Evolutionary conservation across 148 eudicot genomes (phyloP).

Genomic region (Amaranthus hypochondriacus): DNA sequence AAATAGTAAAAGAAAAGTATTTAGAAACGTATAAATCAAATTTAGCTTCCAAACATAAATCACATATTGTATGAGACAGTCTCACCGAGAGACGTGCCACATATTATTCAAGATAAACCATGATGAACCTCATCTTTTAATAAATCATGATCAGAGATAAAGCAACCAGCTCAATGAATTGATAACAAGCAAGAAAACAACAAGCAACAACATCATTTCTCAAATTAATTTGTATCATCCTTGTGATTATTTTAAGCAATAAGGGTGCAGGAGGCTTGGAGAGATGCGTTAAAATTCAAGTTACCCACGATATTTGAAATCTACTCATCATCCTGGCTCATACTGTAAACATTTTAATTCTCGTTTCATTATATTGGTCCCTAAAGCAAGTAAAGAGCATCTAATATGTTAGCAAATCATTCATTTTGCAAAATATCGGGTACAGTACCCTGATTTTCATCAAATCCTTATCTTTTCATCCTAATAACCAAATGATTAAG

Average conservation of each 20-base stretch:
- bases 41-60: too few relatives aligned
- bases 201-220: conserved; percentile 8
- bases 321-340: conserved; percentile 19
- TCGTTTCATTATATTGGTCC: conserved; percentile 3
- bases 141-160: conserved; percentile 7
- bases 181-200: conserved; percentile 5
- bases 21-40: too few relatives aligned
- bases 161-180: conserved; percentile 5
- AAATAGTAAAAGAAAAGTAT: too few relatives aligned
- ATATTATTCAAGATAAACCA: conserved; percentile 14
- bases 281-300: neutral
- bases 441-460: neutral
- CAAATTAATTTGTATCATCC: conserved; percentile 12
- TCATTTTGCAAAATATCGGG: conserved; percentile 9
- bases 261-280: neutral
- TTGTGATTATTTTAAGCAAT: neutral
- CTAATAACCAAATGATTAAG: conserved; percentile 15
- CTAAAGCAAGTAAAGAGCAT: conserved; percentile 25
- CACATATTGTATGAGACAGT: too few relatives aligned
- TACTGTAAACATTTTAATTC: conserved; percentile 9
- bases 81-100: neutral
- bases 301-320: neutral
- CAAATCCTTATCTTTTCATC: neutral
- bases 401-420: conserved; percentile 10
- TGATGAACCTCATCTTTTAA: conserved; percentile 2